Percentiles rank a stretch among this genome's conserved stretches.
Evolutionary conservation across 208 protist species (phyloP).

Genomic region (Porcisia deanei): DNA sequence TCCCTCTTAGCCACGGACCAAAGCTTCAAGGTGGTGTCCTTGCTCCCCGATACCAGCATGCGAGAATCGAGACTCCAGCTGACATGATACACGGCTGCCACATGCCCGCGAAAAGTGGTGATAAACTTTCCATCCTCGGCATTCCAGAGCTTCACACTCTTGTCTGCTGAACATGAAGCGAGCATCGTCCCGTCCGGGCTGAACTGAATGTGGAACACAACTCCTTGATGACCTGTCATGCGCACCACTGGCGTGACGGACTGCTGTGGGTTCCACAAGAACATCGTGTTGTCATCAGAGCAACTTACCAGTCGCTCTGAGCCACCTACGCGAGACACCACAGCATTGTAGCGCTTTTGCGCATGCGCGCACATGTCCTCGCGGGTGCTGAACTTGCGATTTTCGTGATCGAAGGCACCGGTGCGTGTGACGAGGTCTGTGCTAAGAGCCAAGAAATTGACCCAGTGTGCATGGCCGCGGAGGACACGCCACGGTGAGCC

Average conservation of each 20-base stretch:
- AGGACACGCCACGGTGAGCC: constrained; percentile 81
- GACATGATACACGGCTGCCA: constrained; percentile 97
- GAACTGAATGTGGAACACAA: constrained; percentile 96
- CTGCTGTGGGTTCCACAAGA: constrained; percentile 95
- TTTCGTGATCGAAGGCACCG: constrained; percentile 96
- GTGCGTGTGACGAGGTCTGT: constrained; percentile 97
- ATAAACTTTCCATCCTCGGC: constrained; percentile 91
- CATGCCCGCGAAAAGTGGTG: constrained; percentile 95
- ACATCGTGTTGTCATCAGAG: constrained; percentile 98
- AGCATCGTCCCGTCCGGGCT: constrained; percentile 97
- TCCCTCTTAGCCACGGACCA: constrained; percentile 94
- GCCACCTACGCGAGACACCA: constrained; percentile 64
- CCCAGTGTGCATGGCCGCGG: constrained; percentile 98
- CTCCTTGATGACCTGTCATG: constrained; percentile 94
- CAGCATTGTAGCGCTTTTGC: constrained; percentile 78
- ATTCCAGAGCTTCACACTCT: constrained; percentile 98
- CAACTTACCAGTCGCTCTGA: constrained; percentile 94
- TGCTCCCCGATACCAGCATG: constrained; percentile 94
- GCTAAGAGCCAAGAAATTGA: constrained; percentile 98
- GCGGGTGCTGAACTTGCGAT: constrained; percentile 50
- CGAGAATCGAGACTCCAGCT: constrained; percentile 96
- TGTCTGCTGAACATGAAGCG: constrained; percentile 98
- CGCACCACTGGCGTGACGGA: constrained; percentile 85
- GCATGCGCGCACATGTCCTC: constrained; percentile 69
- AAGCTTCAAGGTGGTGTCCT: constrained; percentile 98